Conservation (phyloP, 1,139 yeast species). For the Saccharomyces hybrid region DNA sequence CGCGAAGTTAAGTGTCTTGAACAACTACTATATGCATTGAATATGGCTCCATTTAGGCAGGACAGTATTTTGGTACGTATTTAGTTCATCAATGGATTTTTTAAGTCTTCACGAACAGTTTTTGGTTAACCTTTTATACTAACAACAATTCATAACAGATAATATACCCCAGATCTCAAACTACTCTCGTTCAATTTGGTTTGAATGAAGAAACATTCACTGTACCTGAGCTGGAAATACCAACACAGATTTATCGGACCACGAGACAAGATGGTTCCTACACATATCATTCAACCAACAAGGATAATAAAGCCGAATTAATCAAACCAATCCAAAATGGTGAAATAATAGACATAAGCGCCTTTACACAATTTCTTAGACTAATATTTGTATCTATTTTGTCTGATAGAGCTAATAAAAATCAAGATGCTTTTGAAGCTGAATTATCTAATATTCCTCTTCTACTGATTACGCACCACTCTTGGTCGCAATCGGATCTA, state of each 20-base stretch:
- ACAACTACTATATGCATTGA: slow-evolving; percentile 1
- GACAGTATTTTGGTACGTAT: slow-evolving; percentile 29
- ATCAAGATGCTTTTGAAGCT: slow-evolving; percentile 42
- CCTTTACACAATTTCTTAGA: slow-evolving; percentile 62
- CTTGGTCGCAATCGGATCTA: slow-evolving; percentile 61
- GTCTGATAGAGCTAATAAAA: slow-evolving; percentile 22
- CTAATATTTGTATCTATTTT: slow-evolving; percentile 52
- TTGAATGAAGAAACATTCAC: slow-evolving; percentile 62
- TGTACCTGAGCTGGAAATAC: slow-evolving; percentile 69
- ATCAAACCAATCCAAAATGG: slow-evolving; percentile 61
- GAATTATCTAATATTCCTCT: slow-evolving; percentile 41
- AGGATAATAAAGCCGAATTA: slow-evolving; percentile 34
- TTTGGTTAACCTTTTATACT: neutral
- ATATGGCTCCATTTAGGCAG: slow-evolving; percentile 43
- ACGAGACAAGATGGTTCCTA: slow-evolving; percentile 18
- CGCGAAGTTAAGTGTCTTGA: neutral
- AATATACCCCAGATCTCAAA: slow-evolving; percentile 73
- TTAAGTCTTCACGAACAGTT: neutral
- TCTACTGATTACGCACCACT: slow-evolving; percentile 52
- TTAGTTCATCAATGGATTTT: slow-evolving; percentile 1
- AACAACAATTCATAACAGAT: slow-evolving; percentile 32
- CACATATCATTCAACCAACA: slow-evolving; percentile 33
- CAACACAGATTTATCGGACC: slow-evolving; percentile 64
- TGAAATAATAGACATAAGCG: slow-evolving; percentile 56
- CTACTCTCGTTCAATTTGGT: slow-evolving; percentile 75